A percentile compares a stretch with the other conserved stretches of the same genome.
These are phyloP conservation scores for Ceratocystis papillata DNA, from an alignment of 2,329 filamentous ascomycete genomes.

Conservation along the genomic window DNA sequence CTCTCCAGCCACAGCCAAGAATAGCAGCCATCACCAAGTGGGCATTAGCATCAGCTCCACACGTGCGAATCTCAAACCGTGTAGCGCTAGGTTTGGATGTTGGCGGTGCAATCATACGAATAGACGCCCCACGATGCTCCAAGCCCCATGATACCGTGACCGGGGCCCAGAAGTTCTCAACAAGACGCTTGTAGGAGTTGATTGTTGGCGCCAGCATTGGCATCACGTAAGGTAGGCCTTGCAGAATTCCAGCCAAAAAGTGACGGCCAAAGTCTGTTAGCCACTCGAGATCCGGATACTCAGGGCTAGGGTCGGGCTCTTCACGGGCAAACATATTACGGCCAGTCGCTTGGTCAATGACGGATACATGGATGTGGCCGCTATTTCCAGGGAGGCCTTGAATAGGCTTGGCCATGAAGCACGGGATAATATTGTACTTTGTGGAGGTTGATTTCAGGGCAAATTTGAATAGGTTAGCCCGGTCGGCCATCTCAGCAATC, in stretches of 20 bases:
- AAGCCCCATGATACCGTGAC: conserved; percentile 96
- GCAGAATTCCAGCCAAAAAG: conserved; percentile 82
- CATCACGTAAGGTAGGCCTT: conserved; percentile 90
- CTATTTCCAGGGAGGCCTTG: conserved; percentile 87
- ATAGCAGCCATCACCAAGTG: conserved; percentile 80
- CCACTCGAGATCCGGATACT: conserved; percentile 63
- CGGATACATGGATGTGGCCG: conserved; percentile 88
- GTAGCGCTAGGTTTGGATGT: conserved; percentile 76
- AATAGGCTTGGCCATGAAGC: conserved; percentile 97
- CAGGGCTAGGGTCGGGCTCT: conserved; percentile 56
- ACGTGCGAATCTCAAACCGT: conserved; percentile 82
- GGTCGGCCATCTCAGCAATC: conserved; percentile 80
- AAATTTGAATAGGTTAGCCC: conserved; percentile 80
- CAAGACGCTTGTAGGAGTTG: conserved; percentile 95
- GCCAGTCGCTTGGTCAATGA: conserved; percentile 62
- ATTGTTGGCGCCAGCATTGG: conserved; percentile 86
- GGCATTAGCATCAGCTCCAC: conserved; percentile 88
- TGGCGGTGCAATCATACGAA: conserved; percentile 80
- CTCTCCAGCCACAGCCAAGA: conserved; percentile 77
- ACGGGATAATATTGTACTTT: conserved; percentile 83
- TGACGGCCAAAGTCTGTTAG: conserved; percentile 83
- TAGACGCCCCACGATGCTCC: conserved; percentile 85
- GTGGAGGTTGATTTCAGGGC: conserved; percentile 80
- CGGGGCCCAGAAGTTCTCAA: conserved; percentile 98
- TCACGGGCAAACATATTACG: conserved; percentile 76